Percentiles rank a stretch among this genome's conserved stretches.
Evolutionary conservation across 768 basidiomycete species (phyloP).

Genomic region (Polyporus arcularius): DNA sequence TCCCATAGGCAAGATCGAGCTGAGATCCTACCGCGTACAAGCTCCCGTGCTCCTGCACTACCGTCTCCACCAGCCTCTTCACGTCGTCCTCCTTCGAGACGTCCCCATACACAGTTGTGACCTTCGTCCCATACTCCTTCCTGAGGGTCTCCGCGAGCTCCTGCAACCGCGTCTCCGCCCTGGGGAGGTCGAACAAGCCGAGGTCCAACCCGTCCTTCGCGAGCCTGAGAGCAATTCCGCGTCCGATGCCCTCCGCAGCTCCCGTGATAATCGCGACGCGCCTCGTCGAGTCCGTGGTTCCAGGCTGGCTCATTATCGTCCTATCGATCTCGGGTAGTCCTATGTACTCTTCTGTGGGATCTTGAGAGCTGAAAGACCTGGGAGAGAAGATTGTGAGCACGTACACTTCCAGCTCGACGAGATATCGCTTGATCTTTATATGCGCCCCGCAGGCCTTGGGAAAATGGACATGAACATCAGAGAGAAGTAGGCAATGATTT

Average conservation of each 20-base stretch:
- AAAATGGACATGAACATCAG: too few relatives aligned
- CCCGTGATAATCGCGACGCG: constrained; percentile 33
- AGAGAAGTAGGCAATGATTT: too few relatives aligned
- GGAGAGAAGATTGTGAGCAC: too few relatives aligned
- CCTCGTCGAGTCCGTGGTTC: not conserved
- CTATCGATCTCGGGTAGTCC: too few relatives aligned
- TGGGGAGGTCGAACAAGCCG: constrained; percentile 25
- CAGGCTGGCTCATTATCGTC: too few relatives aligned
- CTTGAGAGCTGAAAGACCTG: too few relatives aligned
- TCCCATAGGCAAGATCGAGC: not conserved
- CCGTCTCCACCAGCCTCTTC: constrained; percentile 37
- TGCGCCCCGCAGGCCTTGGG: too few relatives aligned
- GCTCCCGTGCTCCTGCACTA: constrained; percentile 37
- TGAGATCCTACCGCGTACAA: constrained; percentile 47
- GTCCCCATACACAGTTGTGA: constrained; percentile 37
- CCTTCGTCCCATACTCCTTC: constrained; percentile 21
- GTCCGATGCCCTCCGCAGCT: constrained; percentile 33
- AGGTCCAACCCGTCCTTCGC: constrained; percentile 27
- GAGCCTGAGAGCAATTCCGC: constrained; percentile 28
- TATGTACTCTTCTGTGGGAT: too few relatives aligned
- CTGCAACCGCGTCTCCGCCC: constrained; percentile 13
- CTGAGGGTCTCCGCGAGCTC: constrained; percentile 16
- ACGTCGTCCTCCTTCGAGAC: constrained; percentile 45
- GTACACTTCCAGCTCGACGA: too few relatives aligned
- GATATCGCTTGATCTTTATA: too few relatives aligned